Evolutionary conservation across 805 yeast genomes (phyloP).

Genomic region (Yarrowia hollandica): DNA sequence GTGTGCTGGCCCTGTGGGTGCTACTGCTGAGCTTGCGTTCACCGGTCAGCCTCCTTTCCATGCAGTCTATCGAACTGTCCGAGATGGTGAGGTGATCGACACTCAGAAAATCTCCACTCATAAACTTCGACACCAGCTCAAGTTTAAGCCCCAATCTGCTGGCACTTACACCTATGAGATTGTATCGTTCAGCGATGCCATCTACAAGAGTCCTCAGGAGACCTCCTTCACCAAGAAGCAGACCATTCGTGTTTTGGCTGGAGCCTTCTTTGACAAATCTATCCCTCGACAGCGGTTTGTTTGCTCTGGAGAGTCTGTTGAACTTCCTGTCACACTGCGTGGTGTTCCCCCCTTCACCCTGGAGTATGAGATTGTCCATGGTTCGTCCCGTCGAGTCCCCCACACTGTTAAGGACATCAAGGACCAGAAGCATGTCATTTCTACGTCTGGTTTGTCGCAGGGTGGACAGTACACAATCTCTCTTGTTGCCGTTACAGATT

Average conservation of each 20-base stretch:
- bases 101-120: slow-evolving; percentile 39
- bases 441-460: slow-evolving; percentile 53
- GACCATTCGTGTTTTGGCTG: slow-evolving; percentile 43
- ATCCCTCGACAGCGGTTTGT: slow-evolving; percentile 38
- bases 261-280: slow-evolving; percentile 42
- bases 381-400: slow-evolving; percentile 51
- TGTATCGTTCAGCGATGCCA: slow-evolving; percentile 60
- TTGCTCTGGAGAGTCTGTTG: slow-evolving; percentile 51
- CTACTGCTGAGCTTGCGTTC: slow-evolving; percentile 64
- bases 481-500: slow-evolving; percentile 66
- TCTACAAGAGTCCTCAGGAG: slow-evolving; percentile 47
- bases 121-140: slow-evolving; percentile 53
- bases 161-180: slow-evolving; percentile 81
- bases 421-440: slow-evolving; percentile 45
- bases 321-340: slow-evolving; percentile 58
- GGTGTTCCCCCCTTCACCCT: slow-evolving; percentile 82
- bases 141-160: slow-evolving; percentile 74
- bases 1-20: slow-evolving; percentile 91
- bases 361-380: slow-evolving; percentile 64
- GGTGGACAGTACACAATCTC: slow-evolving; percentile 77
- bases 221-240: slow-evolving; percentile 38
- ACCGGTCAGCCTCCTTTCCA: slow-evolving; percentile 83
- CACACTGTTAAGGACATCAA: slow-evolving; percentile 47
- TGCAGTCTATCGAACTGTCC: slow-evolving; percentile 56
- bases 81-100: slow-evolving; percentile 40